A percentile compares a stretch with the other conserved stretches of the same genome.
Conservation (phyloP, 257 asterid species). For the Penstemon davidsonii region DNA sequence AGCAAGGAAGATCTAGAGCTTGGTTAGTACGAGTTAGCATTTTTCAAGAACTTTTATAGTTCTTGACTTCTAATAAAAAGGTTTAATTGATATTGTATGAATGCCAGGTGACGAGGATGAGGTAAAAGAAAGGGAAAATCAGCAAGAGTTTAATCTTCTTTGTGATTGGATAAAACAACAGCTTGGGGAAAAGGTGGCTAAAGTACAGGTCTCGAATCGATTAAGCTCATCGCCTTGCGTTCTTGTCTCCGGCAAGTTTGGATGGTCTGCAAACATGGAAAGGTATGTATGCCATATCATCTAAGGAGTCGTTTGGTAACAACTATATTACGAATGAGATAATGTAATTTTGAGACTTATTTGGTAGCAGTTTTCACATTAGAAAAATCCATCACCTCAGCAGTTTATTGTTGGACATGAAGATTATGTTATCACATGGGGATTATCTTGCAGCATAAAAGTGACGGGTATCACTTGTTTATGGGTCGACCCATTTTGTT, state of each 20-base stretch:
- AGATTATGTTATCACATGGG: too few species aligned
- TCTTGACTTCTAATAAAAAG: not conserved
- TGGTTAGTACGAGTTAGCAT: conserved; percentile 46
- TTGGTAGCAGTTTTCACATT: not conserved
- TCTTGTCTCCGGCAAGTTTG: conserved; percentile 98
- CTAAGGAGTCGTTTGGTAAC: too few species aligned
- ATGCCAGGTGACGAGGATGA: conserved; percentile 83
- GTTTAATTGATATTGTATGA: not conserved
- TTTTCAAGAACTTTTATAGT: not conserved
- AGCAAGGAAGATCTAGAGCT: conserved; percentile 99
- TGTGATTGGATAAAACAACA: conserved; percentile 98
- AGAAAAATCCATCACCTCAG: too few species aligned
- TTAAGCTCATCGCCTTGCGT: conserved; percentile 98
- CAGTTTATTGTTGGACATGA: too few species aligned
- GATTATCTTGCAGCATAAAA: too few species aligned
- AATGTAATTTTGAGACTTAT: not conserved
- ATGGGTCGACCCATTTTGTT: too few species aligned
- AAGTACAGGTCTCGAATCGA: conserved; percentile 92
- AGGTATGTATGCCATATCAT: conserved; percentile 55
- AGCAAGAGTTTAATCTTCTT: conserved; percentile 81
- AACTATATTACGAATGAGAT: not conserved
- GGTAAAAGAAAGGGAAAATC: conserved; percentile 75
- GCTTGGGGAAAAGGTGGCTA: conserved; percentile 94
- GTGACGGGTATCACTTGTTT: too few species aligned
- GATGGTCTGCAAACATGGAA: conserved; percentile 99